Base-by-base conservation (phyloP, 177 flowering plant species). In the Vitis hybrid region DNA sequence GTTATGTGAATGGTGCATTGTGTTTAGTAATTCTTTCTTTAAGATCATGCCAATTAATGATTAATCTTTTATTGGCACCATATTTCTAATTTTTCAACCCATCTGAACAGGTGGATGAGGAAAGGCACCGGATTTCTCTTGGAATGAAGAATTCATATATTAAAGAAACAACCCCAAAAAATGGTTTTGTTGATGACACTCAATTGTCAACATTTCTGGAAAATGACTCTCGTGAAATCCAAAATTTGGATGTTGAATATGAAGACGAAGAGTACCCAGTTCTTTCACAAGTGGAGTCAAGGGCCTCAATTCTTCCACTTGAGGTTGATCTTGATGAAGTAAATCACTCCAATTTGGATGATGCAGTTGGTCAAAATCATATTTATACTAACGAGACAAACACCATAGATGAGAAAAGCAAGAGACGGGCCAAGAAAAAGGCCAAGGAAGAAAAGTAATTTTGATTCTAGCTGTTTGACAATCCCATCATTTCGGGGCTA, bases 271-370 rank as follows among this genome's bases (percentile, higher is more conserved):
- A 70, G 26, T 56, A 21, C 50, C 73, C 74, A 9, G 67, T 75
- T 77, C 81, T 85, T 76, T 78, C 81, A 18, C 79, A 76, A 62
- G 81, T 74, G 48, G 92, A 88, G 77, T 83, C 92, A 51, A 86
- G 97, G 82, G 93, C 92, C 64, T 85, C 80, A 1, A 69, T 95
- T 78, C 93, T 80, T 70, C 92, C 99, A 17, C 91, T 95, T 48
- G 93, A 93, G 64, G 97, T 95, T 66, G 69, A 75, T 63, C 85
- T 93, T 72, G 97, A 91, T 82, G 97, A 90, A 19, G 65, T 79
- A 63, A 92, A 88, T 65, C 79, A 72, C 32, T 74, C 83, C 50
- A 83, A 77, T 18, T 45, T 70, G 45, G 81, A 78, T 59, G 72
- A 69, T 72, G n/a, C 54, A 45, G 71, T 18, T 45, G 52, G 61